These are phyloP conservation scores for Manihot esculenta DNA, from an alignment of 441 rosid genomes.

Conservation along the genomic window DNA sequence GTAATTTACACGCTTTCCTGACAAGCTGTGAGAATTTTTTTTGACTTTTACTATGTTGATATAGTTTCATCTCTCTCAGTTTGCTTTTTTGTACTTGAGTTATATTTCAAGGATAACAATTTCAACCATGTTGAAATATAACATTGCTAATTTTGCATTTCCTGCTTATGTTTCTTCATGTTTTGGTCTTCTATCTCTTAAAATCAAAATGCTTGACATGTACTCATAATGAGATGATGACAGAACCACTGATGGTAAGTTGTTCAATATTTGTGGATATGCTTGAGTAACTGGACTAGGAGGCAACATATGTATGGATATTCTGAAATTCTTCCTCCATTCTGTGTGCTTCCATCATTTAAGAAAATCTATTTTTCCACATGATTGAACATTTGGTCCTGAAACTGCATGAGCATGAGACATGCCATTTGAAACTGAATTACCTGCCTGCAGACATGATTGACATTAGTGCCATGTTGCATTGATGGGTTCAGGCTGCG, in stretches of 20 bases:
- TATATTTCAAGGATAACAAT: not conserved
- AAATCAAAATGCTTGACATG: not conserved
- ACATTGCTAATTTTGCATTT: not conserved
- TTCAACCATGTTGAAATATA: not conserved
- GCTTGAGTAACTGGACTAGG: too few relatives aligned
- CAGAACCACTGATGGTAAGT: too few relatives aligned
- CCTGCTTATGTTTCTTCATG: not conserved
- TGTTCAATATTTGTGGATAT: too few relatives aligned
- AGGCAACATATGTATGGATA: conserved; percentile 11
- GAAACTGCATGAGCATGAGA: conserved; percentile 20
- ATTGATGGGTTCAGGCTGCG: conserved; percentile 12
- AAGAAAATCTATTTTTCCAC: conserved; percentile 32
- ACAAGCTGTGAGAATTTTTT: not conserved
- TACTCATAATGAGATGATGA: not conserved
- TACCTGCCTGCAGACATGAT: conserved; percentile 42
- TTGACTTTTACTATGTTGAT: not conserved
- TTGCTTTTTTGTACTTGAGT: too few relatives aligned
- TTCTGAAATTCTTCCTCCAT: not conserved
- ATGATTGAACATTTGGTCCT: conserved; percentile 30
- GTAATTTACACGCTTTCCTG: not conserved
- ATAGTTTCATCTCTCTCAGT: not conserved
- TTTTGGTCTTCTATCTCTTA: not conserved
- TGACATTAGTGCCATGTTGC: conserved; percentile 21
- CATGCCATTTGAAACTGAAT: conserved; percentile 23
- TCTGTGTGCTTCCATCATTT: conserved; percentile 11